Conservation (phyloP, 2,329 filamentous ascomycete genomes). For the Penicillium crustosum region DNA sequence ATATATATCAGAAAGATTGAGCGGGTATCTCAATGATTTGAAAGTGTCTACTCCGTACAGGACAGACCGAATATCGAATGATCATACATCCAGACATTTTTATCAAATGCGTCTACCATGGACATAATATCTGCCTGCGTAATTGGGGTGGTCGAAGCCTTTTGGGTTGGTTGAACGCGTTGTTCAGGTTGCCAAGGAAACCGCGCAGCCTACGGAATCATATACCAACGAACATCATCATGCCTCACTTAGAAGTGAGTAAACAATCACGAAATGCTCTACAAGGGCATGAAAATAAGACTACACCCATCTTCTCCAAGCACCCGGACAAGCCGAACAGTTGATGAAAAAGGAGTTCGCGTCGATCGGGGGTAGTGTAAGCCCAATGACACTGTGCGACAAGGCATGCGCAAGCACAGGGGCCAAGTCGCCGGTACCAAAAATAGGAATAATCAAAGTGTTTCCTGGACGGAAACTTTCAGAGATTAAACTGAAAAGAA, state of each 20-base stretch:
- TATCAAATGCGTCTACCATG: neutral
- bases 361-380: neutral
- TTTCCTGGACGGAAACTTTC: neutral
- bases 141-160: neutral
- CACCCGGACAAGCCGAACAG: neutral
- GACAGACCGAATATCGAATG: neutral
- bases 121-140: too few species aligned
- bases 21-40: neutral
- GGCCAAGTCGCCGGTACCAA: neutral
- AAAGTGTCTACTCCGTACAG: neutral
- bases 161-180: neutral
- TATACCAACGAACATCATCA: too few species aligned
- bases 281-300: too few species aligned
- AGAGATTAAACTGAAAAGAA: constrained; percentile 1
- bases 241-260: neutral
- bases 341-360: neutral
- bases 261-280: neutral
- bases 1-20: neutral
- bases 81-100: neutral
- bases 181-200: neutral
- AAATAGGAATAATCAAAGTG: neutral
- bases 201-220: neutral
- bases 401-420: neutral
- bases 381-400: constrained; percentile 1
- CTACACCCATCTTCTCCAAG: neutral